Conservation (phyloP, 306 rosid species). For the Aeschynomene evenia region DNA sequence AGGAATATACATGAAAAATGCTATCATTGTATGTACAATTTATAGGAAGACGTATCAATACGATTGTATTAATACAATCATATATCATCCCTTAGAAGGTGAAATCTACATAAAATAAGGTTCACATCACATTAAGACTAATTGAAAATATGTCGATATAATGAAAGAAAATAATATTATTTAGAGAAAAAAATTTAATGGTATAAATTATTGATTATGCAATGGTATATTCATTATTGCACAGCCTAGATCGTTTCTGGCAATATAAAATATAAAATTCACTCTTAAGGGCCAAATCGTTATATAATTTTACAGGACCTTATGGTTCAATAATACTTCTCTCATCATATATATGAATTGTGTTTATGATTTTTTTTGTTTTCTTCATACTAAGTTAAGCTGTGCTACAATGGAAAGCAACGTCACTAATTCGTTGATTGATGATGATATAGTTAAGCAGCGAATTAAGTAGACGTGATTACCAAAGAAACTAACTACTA, state of each 20-base stretch:
- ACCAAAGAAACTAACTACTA: background rate
- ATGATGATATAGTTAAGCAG: constrained; percentile 41
- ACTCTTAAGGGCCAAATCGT: constrained; percentile 15
- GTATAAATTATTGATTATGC: too few relatives aligned
- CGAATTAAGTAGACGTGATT: constrained; percentile 28
- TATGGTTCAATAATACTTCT: constrained; percentile 25
- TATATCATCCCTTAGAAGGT: too few relatives aligned
- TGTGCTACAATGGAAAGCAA: constrained; percentile 40
- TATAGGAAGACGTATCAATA: too few relatives aligned
- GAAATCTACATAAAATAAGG: too few relatives aligned
- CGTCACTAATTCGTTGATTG: constrained; percentile 22
- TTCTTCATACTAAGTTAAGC: constrained; percentile 48
- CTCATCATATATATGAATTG: constrained; percentile 24
- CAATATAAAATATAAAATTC: constrained; percentile 25
- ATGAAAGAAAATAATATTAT: too few relatives aligned
- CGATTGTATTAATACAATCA: too few relatives aligned
- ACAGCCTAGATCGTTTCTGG: constrained; percentile 10
- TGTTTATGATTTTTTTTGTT: constrained; percentile 33
- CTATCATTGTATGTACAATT: too few relatives aligned
- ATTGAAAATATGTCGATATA: too few relatives aligned
- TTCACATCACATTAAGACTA: too few relatives aligned
- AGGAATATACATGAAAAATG: too few relatives aligned
- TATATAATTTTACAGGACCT: background rate
- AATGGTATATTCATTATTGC: too few relatives aligned
- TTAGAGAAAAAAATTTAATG: too few relatives aligned